Evolutionary conservation across 129 eudicot species (phyloP), one percentile per base, ranked within the genome.

Genomic region (Flaveria bidentis): DNA sequence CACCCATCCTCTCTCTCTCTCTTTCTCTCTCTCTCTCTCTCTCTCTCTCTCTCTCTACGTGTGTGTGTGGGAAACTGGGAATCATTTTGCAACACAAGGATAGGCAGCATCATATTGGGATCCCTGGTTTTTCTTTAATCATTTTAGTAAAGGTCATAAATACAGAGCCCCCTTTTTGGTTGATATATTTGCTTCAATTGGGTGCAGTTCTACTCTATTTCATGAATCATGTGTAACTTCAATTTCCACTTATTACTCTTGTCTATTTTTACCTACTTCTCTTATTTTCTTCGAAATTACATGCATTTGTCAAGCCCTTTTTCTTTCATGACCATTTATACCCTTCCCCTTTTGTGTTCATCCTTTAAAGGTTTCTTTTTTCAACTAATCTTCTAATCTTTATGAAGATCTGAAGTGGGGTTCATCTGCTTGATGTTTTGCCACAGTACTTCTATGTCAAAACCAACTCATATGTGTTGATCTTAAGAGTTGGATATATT

Each of bases 71-170:
- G 42, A 62, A 62, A 25, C 51, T 74, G 46, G 15, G 42, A 28
- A 62, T 30, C 52, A 17, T 51, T 18, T 71, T 49, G 33, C 82
- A 72, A 39, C 79, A 66, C 62, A 56, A 66, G 69, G 69, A 66
- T 73, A 79, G 47, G 72, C 69, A 73, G 56, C 69, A 33, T 33
- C 39, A 33, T 4, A 4, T 33, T 33, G 39, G 39, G 1, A 73
- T 8, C 67, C 44, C 23, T 79, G 56, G 56, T 56, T 53, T 72
- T 56, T 80, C 63, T 66, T 73, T 9, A 73, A 80, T 65, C 74
- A 47, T 65, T 80, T 80, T 73, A 56, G 70, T 80, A 80, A 80
- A 80, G 84, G 53, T 73, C 79, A 74, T 64, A 79, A 64, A 67
- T 73, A 53, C 17, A 71, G 33, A 50, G 28, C 73, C n/a, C 47